These are phyloP conservation scores for Floccularia luteovirens DNA, from an alignment of 768 basidiomycete genomes.

Conservation along the genomic window DNA sequence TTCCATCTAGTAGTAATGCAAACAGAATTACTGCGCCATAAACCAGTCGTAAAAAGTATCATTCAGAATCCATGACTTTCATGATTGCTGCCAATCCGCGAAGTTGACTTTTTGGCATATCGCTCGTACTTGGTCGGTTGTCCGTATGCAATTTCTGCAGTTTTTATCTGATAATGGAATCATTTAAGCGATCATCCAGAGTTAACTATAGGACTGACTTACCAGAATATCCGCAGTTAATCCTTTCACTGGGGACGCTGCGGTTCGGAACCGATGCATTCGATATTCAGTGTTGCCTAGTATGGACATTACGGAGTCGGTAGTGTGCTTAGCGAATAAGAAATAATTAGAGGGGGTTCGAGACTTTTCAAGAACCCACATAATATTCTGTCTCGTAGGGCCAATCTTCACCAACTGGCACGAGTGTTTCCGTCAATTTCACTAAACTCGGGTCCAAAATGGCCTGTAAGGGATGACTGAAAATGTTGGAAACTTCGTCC, in stretches of 20 bases:
- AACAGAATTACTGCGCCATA: no score
- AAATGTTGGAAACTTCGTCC: constrained; percentile 73
- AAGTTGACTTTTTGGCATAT: constrained; percentile 48
- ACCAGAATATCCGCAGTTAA: constrained; percentile 80
- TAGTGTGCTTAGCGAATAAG: constrained; percentile 40
- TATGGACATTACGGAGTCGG: constrained; percentile 41
- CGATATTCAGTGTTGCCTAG: constrained; percentile 53
- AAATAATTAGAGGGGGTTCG: not conserved
- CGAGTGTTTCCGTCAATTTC: constrained; percentile 36
- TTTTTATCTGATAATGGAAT: constrained; percentile 41
- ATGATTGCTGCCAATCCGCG: constrained; percentile 16
- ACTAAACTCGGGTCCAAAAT: constrained; percentile 54
- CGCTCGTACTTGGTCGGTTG: constrained; percentile 42
- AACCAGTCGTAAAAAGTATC: no score
- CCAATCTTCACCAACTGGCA: constrained; percentile 68
- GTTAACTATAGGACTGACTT: constrained; percentile 13
- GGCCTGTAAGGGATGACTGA: constrained; percentile 72
- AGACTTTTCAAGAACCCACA: constrained; percentile 34
- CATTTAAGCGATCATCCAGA: not conserved
- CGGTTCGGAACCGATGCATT: constrained; percentile 78
- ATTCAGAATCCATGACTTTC: not conserved
- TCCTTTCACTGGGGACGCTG: constrained; percentile 77
- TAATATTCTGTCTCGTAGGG: constrained; percentile 66
- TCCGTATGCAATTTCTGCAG: constrained; percentile 61
- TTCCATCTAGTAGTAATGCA: no score